Evolutionary conservation across 2,329 filamentous ascomycete species (phyloP).

Genomic region (Pseudogymnoascus pannorum): DNA sequence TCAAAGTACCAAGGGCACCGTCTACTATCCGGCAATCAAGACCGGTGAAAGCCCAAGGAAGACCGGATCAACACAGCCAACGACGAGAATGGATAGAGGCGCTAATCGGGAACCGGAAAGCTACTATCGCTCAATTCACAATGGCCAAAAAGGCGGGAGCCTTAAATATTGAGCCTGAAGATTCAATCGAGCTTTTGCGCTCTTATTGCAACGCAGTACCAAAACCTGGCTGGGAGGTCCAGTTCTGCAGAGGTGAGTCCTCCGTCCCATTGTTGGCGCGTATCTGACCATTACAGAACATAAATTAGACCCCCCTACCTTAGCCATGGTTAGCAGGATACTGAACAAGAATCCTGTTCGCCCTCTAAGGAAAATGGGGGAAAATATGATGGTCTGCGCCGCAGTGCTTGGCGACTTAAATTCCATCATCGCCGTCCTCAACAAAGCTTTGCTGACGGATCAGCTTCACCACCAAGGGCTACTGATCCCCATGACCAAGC

Average conservation of each 20-base stretch:
- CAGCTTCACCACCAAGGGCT: constrained; percentile 11
- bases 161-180: constrained; percentile 19
- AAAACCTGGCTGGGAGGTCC: not conserved
- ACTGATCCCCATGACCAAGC: constrained; percentile 14
- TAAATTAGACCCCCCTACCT: constrained; percentile 17
- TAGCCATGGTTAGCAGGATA: constrained; percentile 21
- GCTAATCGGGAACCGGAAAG: not conserved
- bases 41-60: not conserved
- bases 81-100: constrained; percentile 1
- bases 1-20: not conserved
- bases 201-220: constrained; percentile 12
- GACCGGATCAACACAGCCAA: not conserved
- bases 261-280: not conserved
- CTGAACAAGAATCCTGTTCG: constrained; percentile 17
- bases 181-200: constrained; percentile 22
- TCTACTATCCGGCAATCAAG: not conserved
- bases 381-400: constrained; percentile 20
- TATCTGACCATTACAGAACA: constrained; percentile 17
- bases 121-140: not conserved
- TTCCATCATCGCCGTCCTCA: constrained; percentile 23
- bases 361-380: constrained; percentile 19
- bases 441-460: constrained; percentile 13
- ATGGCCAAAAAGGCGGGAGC: constrained; percentile 15
- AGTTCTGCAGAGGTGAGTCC: constrained; percentile 16
- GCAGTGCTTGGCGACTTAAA: constrained; percentile 23